These are phyloP conservation scores for Paracoccidioides brasiliensis DNA, from an alignment of 2,329 filamentous ascomycete genomes.

Conservation along the genomic window DNA sequence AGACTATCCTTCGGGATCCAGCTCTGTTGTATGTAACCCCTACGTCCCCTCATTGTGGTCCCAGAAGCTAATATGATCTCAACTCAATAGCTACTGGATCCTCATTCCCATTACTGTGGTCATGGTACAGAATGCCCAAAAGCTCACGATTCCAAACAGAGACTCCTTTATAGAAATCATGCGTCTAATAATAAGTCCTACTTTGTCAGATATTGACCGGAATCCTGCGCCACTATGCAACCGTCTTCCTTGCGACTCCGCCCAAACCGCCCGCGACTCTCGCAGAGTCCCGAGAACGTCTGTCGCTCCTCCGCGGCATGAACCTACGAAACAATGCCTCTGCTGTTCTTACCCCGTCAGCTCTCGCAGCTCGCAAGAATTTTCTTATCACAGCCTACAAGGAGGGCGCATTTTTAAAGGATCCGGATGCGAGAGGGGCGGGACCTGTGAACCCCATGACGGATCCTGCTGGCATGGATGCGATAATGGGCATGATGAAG, in stretches of 20 bases:
- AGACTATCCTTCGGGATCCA: conserved; percentile 97
- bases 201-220: conserved; percentile 67
- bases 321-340: conserved; percentile 72
- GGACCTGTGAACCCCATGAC: conserved; percentile 87
- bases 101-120: conserved; percentile 92
- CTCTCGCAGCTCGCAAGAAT: conserved; percentile 70
- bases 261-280: conserved; percentile 65
- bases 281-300: conserved; percentile 58
- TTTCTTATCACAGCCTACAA: conserved; percentile 71
- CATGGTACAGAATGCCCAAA: conserved; percentile 49
- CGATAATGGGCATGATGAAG: conserved; percentile 99
- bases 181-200: neutral
- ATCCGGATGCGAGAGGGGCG: conserved; percentile 73
- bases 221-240: conserved; percentile 89
- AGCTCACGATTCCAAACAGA: neutral
- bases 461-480: conserved; percentile 93
- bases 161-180: neutral
- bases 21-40: conserved; percentile 68
- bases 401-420: conserved; percentile 75
- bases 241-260: conserved; percentile 70
- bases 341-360: conserved; percentile 61
- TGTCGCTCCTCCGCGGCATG: conserved; percentile 69
- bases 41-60: neutral
- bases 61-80: neutral
- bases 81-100: conserved; percentile 77